Base-by-base conservation (phyloP, 768 basidiomycete genomes). In the Suillus clintonianus region DNA sequence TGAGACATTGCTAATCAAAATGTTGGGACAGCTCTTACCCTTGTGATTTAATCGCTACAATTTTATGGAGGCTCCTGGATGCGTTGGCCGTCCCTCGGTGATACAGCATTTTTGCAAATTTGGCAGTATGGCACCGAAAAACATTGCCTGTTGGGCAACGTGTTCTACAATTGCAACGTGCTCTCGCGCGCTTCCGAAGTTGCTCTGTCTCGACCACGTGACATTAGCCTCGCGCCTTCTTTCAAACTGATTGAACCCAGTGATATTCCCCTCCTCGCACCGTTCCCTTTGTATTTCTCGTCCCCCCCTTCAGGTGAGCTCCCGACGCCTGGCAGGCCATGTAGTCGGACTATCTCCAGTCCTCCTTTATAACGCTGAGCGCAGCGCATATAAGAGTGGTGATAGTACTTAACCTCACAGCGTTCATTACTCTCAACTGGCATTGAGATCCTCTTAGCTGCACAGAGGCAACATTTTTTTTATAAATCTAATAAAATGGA, bases 161-260 rank as follows among this genome's bases (percentile, higher is more conserved):
- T 65, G 48, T 55, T 60, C 19, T 70, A 61, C 68, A n/a, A n/a
- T n/a, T n/a, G n/a, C n/a, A 75, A 65, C 68, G 69, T 72, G 70
- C 55, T 42, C 39, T 62, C 68, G 74, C 70, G 39, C 62, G 30
- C 59, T 64, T 39, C 72, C 68, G 67, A 54, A 36, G 63, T 69
- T 75, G 67, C 66, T 72, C 41, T 75, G 67, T 76, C 45, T 61
- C 51, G 14, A 51, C 65, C 71, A 72, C 70, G 70, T 71, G 70
- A 45, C 13, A 19, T 11, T 19, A 7, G 24, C 56, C 36, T 57
- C 22, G 50, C 51, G 19, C 32, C 45, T 60, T 61, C 60, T 61
- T 42, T 39, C 50, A 42, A 27, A 5, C 51, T 45, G 24, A 36
- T 22, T 15, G 27, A 39, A 39, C 27, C 39, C 54, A 32, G 62